Conservation (phyloP, 305 asterid species). For the Solanum hybrid region DNA sequence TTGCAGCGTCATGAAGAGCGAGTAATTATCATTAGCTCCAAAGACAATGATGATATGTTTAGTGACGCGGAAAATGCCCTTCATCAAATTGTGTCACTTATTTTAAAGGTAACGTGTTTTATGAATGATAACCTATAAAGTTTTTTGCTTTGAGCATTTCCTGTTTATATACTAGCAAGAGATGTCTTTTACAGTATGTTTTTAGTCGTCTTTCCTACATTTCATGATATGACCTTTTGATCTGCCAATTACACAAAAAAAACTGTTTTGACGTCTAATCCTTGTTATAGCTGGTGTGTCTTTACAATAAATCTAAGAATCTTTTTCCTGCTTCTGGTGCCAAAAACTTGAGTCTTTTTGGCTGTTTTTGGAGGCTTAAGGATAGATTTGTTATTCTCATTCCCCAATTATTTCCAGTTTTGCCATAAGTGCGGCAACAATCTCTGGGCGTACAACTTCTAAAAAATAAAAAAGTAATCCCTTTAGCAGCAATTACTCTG, state of each 20-base stretch:
- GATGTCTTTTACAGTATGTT: neutral
- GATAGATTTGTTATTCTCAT: neutral
- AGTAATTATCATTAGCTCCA: conserved; percentile 85
- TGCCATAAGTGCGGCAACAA: neutral
- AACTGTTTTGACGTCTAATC: neutral
- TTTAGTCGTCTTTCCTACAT: neutral
- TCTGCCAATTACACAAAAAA: neutral
- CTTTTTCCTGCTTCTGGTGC: neutral
- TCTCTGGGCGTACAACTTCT: neutral
- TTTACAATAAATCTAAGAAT: neutral
- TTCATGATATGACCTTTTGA: neutral
- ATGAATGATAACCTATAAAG: neutral
- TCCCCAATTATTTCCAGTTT: neutral
- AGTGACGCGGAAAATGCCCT: conserved; percentile 93
- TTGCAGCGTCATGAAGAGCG: conserved; percentile 88
- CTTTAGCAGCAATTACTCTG: neutral
- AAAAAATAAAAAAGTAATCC: neutral
- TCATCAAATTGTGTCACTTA: conserved; percentile 72
- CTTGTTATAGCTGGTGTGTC: neutral
- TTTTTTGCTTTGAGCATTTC: neutral
- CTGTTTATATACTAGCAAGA: neutral
- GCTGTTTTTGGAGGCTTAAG: neutral
- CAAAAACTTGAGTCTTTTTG: neutral
- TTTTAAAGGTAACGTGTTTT: conserved; percentile 54
- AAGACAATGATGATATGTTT: conserved; percentile 46